Evolutionary conservation across 2,329 filamentous ascomycete genomes (phyloP), one percentile per base, ranked within the genome.

Genomic region (Colletotrichum kahawae): DNA sequence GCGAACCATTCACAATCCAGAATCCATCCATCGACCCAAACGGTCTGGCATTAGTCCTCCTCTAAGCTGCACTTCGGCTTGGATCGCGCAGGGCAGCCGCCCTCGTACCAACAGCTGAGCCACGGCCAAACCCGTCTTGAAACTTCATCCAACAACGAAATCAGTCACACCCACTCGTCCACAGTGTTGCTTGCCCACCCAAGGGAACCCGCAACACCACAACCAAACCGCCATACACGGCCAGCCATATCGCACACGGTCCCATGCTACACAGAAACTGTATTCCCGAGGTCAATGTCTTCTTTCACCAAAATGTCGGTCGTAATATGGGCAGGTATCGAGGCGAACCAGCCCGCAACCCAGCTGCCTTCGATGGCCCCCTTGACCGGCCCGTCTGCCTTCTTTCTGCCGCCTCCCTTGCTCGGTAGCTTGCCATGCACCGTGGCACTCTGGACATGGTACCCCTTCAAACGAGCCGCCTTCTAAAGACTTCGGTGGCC

Each of bases 21-120:
- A n/a, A 33, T 10, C 24, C 43, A 24, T 48, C 38, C 21, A n/a
- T 18, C 38, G 38, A 8, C 38, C 38, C 38, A 69, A 68, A 68
- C 65, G 70, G 70, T 43, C 70, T 67, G 38, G 70, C 70, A 72
- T 56, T 69, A 72, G 65, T 29, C 7, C 24, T 51, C 27, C 24
- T 36, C 64, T 54, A 16, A n/a, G n/a, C 31, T 43, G 36, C 33
- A 34, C 59, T 62, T 62, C 21, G 51, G 51, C 24, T 29, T 59
- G 21, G 29, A 31, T 62, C 36, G 36, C 36, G 36, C 36, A 43
- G 36, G 18, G 36, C 36, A 43, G 36, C 36, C 36, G 36, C 36
- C 36, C 36, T 48, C 38, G 38, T 18, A 48, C 38, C 38, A 48
- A 48, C 18, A 48, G 38, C 38, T n/a, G 38, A 48, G 38, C 38